Conservation (phyloP, 2,329 filamentous ascomycete species). For the Gaeumannomyces sp. region DNA sequence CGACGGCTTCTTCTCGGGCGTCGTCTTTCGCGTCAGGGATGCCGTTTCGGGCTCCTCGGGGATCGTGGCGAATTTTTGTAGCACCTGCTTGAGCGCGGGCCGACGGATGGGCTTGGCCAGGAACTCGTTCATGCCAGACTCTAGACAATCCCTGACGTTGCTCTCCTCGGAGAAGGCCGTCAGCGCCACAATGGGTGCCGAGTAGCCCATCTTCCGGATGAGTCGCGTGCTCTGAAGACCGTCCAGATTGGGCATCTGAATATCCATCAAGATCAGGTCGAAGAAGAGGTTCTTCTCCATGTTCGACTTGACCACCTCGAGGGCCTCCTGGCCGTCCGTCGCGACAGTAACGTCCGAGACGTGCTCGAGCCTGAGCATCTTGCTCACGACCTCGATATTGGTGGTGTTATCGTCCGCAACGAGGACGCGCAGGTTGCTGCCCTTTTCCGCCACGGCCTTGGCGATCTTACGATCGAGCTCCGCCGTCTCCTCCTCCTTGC, state of each 20-base stretch:
- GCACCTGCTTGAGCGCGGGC: slow-evolving; percentile 78
- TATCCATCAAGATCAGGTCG: slow-evolving; percentile 92
- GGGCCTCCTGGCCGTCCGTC: slow-evolving; percentile 79
- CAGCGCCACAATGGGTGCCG: slow-evolving; percentile 80
- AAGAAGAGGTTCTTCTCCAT: slow-evolving; percentile 70
- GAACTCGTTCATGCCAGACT: slow-evolving; percentile 90
- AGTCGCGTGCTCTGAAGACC: slow-evolving; percentile 79
- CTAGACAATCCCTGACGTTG: slow-evolving; percentile 80
- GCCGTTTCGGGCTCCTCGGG: slow-evolving; percentile 57
- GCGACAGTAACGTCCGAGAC: slow-evolving; percentile 86
- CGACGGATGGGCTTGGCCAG: slow-evolving; percentile 69
- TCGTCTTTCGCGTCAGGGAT: slow-evolving; percentile 27
- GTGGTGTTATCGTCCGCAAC: slow-evolving; percentile 68
- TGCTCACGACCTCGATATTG: slow-evolving; percentile 52
- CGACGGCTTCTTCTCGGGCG: slow-evolving; percentile 19
- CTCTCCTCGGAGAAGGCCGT: slow-evolving; percentile 88
- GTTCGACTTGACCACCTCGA: slow-evolving; percentile 74
- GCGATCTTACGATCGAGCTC: slow-evolving; percentile 60
- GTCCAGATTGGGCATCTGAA: slow-evolving; percentile 91
- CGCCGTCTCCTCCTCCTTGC: slow-evolving; percentile 54
- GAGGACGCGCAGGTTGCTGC: slow-evolving; percentile 63
- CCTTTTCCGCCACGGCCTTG: slow-evolving; percentile 35
- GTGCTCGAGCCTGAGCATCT: slow-evolving; percentile 68
- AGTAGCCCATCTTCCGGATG: slow-evolving; percentile 82
- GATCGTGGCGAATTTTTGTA: slow-evolving; percentile 79